These are phyloP conservation scores for Scleromitrula shiraiana DNA, from an alignment of 2,329 filamentous ascomycete species.

Conservation along the genomic window DNA sequence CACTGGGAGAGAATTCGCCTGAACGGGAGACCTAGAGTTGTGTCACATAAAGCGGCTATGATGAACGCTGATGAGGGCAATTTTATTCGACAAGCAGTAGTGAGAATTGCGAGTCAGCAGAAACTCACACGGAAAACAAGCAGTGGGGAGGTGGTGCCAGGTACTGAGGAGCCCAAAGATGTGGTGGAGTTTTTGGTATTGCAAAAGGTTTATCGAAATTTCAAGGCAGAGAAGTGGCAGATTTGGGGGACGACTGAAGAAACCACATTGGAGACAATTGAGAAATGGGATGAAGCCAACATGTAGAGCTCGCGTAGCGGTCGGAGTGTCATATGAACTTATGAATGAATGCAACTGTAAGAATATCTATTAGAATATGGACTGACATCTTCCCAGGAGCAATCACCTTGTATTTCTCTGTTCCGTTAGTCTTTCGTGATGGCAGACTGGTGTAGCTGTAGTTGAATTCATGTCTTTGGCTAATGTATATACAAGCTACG, in stretches of 20 bases:
- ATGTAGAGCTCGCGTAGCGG: not conserved
- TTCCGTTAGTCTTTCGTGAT: too few relatives aligned
- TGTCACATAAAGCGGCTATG: slow-evolving; percentile 45
- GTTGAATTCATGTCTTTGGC: too few relatives aligned
- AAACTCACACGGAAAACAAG: slow-evolving; percentile 35
- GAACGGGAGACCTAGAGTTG: slow-evolving; percentile 30
- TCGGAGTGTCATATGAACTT: too few relatives aligned
- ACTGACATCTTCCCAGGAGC: too few relatives aligned
- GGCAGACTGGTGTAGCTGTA: too few relatives aligned
- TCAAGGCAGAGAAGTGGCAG: slow-evolving; percentile 46
- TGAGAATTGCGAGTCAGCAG: slow-evolving; percentile 51
- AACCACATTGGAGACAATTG: slow-evolving; percentile 35
- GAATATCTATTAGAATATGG: too few relatives aligned
- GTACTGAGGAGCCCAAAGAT: slow-evolving; percentile 42
- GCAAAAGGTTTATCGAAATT: slow-evolving; percentile 38
- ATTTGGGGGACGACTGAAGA: slow-evolving; percentile 56
- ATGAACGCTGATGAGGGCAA: slow-evolving; percentile 33
- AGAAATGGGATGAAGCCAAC: slow-evolving; percentile 8
- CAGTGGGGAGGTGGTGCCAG: slow-evolving; percentile 34
- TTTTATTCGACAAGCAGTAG: slow-evolving; percentile 50
- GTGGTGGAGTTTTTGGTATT: slow-evolving; percentile 59
- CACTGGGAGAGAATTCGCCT: slow-evolving; percentile 49
- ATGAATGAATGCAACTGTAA: too few relatives aligned
- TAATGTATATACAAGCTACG: too few relatives aligned
- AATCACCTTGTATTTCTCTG: too few relatives aligned